Percentiles rank a stretch among this genome's conserved stretches.
Conservation (phyloP, 257 asterid genomes). For the Fraxinus pennsylvanica region DNA sequence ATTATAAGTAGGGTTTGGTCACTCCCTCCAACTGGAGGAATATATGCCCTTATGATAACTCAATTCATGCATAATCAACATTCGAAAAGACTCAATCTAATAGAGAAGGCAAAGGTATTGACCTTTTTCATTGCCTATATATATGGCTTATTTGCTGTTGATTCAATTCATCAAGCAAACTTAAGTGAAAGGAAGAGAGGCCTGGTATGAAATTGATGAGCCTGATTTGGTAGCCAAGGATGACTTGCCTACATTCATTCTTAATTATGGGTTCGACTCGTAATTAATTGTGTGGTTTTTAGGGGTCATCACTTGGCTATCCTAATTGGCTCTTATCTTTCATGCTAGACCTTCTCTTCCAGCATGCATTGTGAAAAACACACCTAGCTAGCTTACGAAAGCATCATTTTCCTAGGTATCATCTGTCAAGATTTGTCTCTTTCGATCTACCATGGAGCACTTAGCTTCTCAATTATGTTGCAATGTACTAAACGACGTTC, state of each 20-base stretch:
- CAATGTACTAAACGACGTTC: too few relatives aligned
- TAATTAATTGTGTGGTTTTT: conserved; percentile 13
- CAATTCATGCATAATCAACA: not conserved
- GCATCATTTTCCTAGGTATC: too few relatives aligned
- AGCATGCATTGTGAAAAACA: not conserved
- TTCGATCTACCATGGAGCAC: too few relatives aligned
- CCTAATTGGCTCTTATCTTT: conserved; percentile 38
- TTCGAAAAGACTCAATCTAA: not conserved
- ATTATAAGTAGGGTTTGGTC: not conserved
- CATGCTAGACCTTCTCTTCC: conserved; percentile 45
- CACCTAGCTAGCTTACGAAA: not conserved
- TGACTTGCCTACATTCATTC: conserved; percentile 56
- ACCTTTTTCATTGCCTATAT: not conserved
- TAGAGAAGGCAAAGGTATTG: not conserved
- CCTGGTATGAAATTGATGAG: conserved; percentile 50
- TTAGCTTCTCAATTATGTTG: too few relatives aligned
- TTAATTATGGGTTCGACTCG: conserved; percentile 3
- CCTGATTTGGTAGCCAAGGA: conserved; percentile 64
- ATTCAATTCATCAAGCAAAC: not conserved
- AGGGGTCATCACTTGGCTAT: conserved; percentile 55
- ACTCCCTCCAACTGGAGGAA: not conserved
- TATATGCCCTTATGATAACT: not conserved
- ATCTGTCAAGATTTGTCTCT: too few relatives aligned
- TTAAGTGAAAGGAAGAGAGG: conserved; percentile 33
- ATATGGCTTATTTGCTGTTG: not conserved